phyloP scores from a whole-genome alignment of 257 asterid genomes.

The Scutellaria barbata region DNA sequence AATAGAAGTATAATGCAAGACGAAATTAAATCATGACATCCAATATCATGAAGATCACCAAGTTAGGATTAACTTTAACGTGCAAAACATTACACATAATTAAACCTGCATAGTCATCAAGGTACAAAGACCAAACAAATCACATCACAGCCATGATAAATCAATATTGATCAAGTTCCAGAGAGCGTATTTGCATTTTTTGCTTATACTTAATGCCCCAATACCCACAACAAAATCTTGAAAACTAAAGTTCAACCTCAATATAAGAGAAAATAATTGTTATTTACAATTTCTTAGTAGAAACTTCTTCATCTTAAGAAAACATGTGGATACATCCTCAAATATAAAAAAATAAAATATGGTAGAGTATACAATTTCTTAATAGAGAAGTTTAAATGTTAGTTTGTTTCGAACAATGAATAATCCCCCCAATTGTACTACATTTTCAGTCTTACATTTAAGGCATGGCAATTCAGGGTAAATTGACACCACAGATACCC shows the following conservation, averaged over 20 bases:
- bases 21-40: not conserved
- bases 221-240: not conserved
- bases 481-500: not conserved
- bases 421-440: not conserved
- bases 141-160: not conserved
- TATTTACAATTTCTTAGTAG: not conserved
- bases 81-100: not conserved
- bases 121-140: not conserved
- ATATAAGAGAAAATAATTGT: not conserved
- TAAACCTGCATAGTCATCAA: not conserved
- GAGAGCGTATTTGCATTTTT: too few relatives aligned
- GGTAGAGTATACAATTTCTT: not conserved
- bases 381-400: slow-evolving; percentile 1
- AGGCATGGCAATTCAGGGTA: not conserved
- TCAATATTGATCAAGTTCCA: too few relatives aligned
- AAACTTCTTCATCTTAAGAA: not conserved
- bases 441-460: not conserved
- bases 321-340: not conserved
- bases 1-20: slow-evolving; percentile 4
- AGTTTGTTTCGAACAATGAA: not conserved
- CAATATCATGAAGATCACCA: not conserved
- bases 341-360: not conserved
- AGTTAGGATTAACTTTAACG: not conserved
- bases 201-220: not conserved
- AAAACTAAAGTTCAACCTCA: not conserved